A percentile compares a stretch with the other conserved stretches of the same genome.
These are phyloP conservation scores for Beauveria caledonica DNA, from an alignment of 2,329 filamentous ascomycete genomes.

Conservation along the genomic window DNA sequence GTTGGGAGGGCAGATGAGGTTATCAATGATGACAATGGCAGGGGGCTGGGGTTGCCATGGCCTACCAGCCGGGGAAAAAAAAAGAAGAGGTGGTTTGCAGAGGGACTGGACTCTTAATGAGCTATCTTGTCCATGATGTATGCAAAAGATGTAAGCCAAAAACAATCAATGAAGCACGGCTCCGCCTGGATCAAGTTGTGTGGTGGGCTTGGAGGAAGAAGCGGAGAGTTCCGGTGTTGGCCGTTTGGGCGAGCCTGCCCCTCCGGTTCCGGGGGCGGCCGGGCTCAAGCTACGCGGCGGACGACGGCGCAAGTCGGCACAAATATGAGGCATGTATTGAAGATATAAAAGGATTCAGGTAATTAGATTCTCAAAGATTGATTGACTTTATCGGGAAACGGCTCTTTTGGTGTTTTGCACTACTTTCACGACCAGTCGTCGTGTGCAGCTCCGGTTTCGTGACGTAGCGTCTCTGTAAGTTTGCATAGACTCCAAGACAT, in stretches of 20 bases:
- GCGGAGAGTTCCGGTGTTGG: slow-evolving; percentile 1
- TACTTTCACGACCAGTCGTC: not conserved
- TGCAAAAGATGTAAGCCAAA: not conserved
- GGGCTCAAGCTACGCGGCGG: not conserved
- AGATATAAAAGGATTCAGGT: not conserved
- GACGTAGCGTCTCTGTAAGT: not conserved
- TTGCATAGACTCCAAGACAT: not conserved
- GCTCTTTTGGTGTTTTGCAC: not conserved
- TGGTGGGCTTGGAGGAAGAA: not conserved
- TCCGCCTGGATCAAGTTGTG: not conserved
- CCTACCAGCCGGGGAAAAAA: not conserved
- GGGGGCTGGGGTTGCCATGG: not conserved
- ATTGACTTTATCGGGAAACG: too few relatives aligned
- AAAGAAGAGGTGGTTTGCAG: not conserved
- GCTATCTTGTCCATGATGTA: not conserved
- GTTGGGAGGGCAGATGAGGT: not conserved
- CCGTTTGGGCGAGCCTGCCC: not conserved
- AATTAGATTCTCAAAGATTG: not conserved
- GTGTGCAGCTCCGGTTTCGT: not conserved
- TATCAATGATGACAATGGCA: not conserved
- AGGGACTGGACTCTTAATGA: not conserved
- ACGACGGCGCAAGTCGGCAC: slow-evolving; percentile 3
- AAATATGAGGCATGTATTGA: not conserved
- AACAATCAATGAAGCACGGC: not conserved
- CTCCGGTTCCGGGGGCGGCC: slow-evolving; percentile 9